phyloP scores from a whole-genome alignment of 176 grass and related monocot genomes.

The Ensete glaucum region DNA sequence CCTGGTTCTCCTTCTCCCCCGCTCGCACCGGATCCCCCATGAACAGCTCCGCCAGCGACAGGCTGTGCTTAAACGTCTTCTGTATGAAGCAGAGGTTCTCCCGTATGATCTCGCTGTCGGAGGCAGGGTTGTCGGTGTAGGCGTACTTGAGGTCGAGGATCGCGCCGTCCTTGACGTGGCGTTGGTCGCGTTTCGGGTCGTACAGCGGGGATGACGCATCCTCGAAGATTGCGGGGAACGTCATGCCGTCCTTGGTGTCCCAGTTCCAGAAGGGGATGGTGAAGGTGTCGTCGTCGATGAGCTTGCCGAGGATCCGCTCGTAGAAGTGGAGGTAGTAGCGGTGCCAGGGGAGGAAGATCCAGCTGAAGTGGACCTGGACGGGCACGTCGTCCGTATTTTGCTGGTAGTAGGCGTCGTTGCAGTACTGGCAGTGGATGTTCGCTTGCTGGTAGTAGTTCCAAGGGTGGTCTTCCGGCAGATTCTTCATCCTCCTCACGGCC shows the following conservation, averaged over 20 bases:
- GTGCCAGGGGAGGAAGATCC: constrained; percentile 14
- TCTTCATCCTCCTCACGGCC: constrained; percentile 3
- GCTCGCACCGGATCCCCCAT: neutral
- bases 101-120: neutral
- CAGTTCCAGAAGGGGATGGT: constrained; percentile 9
- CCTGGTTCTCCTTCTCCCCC: neutral
- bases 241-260: neutral
- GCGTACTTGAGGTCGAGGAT: constrained; percentile 21
- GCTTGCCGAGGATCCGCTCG: constrained; percentile 16
- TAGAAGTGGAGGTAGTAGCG: constrained; percentile 21
- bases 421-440: constrained; percentile 6
- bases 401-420: constrained; percentile 8
- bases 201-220: neutral
- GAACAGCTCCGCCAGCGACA: constrained; percentile 13
- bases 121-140: neutral
- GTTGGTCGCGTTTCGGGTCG: constrained; percentile 4
- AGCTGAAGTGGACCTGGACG: constrained; percentile 5
- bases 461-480: neutral
- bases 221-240: neutral
- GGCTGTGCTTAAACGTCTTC: constrained; percentile 8
- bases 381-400: neutral
- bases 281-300: constrained; percentile 16
- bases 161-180: neutral
- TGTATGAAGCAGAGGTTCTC: neutral
- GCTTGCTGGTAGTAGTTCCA: constrained; percentile 15